Evolutionary conservation across 108 stramenopile genomes (phyloP).

Genomic region (Epithemia pelagica): DNA sequence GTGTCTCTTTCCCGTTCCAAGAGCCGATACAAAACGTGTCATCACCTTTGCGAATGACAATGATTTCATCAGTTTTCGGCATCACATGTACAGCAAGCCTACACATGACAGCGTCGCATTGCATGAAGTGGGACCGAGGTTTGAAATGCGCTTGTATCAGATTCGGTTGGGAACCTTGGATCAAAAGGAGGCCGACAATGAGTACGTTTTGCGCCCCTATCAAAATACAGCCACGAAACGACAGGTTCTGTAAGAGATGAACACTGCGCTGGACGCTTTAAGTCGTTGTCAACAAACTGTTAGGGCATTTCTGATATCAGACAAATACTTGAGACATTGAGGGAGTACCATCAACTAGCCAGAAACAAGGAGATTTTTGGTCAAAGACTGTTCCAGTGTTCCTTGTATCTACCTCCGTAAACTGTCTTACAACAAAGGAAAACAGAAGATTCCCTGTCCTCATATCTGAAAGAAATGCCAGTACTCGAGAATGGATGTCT

Average conservation of each 20-base stretch:
- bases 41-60: slow-evolving; percentile 92
- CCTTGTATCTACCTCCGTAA: too few species aligned
- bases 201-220: slow-evolving; percentile 96
- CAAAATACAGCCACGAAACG: slow-evolving; percentile 95
- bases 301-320: too few species aligned
- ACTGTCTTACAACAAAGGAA: too few species aligned
- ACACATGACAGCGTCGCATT: slow-evolving; percentile 78
- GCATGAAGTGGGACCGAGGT: slow-evolving; percentile 96
- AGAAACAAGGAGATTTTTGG: too few species aligned
- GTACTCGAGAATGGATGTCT: too few species aligned
- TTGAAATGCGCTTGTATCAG: slow-evolving; percentile 96
- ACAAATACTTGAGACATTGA: too few species aligned
- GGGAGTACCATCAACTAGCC: too few species aligned
- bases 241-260: slow-evolving; percentile 47
- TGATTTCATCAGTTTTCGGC: slow-evolving; percentile 96
- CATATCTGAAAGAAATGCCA: too few species aligned
- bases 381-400: too few species aligned
- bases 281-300: too few species aligned
- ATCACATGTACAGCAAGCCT: slow-evolving; percentile 92
- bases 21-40: slow-evolving; percentile 82
- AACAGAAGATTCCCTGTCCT: too few species aligned
- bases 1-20: slow-evolving; percentile 93
- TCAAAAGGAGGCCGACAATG: slow-evolving; percentile 94
- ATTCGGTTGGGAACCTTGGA: slow-evolving; percentile 92
- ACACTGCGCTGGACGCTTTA: too few species aligned